Percentiles rank a stretch among this genome's conserved stretches.
phyloP scores from a whole-genome alignment of 2,329 filamentous ascomycete species.

The Calonectria pseudoreteaudii region DNA sequence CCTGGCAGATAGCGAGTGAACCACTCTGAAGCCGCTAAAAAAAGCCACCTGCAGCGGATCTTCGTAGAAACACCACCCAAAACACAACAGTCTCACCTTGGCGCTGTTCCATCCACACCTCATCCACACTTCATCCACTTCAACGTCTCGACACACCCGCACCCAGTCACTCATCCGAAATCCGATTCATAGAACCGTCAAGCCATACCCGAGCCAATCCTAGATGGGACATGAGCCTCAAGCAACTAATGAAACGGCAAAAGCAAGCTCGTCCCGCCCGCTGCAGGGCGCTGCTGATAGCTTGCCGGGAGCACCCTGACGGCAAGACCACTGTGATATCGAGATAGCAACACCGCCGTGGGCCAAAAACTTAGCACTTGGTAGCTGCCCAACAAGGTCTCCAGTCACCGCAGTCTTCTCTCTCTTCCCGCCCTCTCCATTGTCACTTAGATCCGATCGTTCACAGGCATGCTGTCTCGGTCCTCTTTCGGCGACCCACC shows the following conservation, averaged over 20 bases:
- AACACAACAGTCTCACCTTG: neutral
- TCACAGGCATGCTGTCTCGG: slow-evolving; percentile 40
- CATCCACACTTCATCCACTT: slow-evolving; percentile 10
- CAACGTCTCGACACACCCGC: slow-evolving; percentile 10
- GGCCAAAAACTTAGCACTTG: neutral
- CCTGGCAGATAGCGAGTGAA: slow-evolving; percentile 21
- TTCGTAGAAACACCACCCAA: slow-evolving; percentile 7
- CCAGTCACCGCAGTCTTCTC: neutral
- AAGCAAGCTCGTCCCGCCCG: slow-evolving; percentile 6
- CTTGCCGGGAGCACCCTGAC: slow-evolving; percentile 17
- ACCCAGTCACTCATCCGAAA: slow-evolving; percentile 16
- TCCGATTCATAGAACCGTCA: slow-evolving; percentile 22
- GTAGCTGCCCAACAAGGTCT: slow-evolving; percentile 8
- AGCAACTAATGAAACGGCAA: slow-evolving; percentile 6
- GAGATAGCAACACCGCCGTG: slow-evolving; percentile 20
- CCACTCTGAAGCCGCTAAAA: slow-evolving; percentile 25
- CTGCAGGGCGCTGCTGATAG: slow-evolving; percentile 6
- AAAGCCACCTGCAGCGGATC: slow-evolving; percentile 25
- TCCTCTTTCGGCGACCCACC: slow-evolving; percentile 47
- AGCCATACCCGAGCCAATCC: slow-evolving; percentile 38
- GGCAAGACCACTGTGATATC: slow-evolving; percentile 9
- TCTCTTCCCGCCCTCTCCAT: neutral
- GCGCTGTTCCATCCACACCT: neutral
- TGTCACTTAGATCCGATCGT: slow-evolving; percentile 8
- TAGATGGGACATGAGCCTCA: slow-evolving; percentile 14